Evolutionary conservation across 495 filamentous ascomycete genomes (phyloP), one percentile per base, ranked within the genome.

Genomic region (Rhizodiscina lignyota): DNA sequence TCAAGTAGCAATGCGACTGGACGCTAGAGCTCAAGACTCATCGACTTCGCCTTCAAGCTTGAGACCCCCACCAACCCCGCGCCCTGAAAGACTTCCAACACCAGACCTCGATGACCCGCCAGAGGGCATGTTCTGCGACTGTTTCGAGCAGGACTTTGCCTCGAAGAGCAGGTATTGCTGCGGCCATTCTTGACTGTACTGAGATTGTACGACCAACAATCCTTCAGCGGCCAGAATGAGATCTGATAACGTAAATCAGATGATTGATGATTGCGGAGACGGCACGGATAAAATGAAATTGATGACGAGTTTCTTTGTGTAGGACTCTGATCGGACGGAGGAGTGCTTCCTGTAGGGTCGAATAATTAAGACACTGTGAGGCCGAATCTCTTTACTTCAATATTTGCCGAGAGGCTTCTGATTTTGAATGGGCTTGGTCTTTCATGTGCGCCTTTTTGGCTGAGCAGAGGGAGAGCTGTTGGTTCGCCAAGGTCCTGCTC

Each of bases 31-130:
- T n/a, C n/a, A n/a, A n/a, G n/a, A n/a, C n/a, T n/a, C n/a, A n/a
- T n/a, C n/a, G n/a, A n/a, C n/a, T n/a, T n/a, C n/a, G n/a, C n/a
- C n/a, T n/a, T n/a, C n/a, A n/a, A n/a, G n/a, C n/a, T n/a, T n/a
- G n/a, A n/a, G n/a, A n/a, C n/a, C n/a, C n/a, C 49, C 49, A 8
- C 39, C 49, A 11, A 52, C 49, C 16, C 45, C 49, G 11, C 39
- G 36, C 13, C 20, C 41, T 10, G 34, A 35, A 31, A 22, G 49
- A 21, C 32, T 52, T 19, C 35, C 49, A 20, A 52, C 49, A 16
- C 49, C 49, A 36, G 49, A 52, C 5, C 34, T 52, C 22, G 26
- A 36, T 5, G 37, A n/a, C n/a, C 44, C 15, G 45, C 33, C 18
- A 29, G 43, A 17, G 18, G 13, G 5, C 34, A n/a, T 27, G 15